Evolutionary conservation across 805 yeast species (phyloP).

Genomic region (Torulaspora microellipsoides): DNA sequence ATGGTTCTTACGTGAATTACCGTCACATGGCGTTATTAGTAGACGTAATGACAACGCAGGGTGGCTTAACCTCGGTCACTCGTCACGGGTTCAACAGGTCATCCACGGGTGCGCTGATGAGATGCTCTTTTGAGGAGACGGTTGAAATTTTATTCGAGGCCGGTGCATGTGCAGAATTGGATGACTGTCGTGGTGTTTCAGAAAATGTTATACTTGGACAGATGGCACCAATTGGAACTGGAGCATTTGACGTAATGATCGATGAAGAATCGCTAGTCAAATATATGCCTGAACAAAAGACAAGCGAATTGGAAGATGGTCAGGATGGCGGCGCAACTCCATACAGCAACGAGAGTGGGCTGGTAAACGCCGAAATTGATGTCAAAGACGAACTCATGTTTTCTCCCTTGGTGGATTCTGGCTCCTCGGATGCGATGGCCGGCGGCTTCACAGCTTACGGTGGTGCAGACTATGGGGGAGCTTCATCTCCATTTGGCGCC

Average conservation of each 20-base stretch:
- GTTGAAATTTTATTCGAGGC: conserved; percentile 97
- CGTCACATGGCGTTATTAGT: conserved; percentile 97
- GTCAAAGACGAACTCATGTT: conserved; percentile 73
- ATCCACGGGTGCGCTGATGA: conserved; percentile 98
- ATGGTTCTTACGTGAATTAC: conserved; percentile 98
- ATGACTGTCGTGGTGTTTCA: conserved; percentile 97
- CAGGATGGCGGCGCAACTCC: conserved; percentile 89
- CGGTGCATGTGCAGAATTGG: conserved; percentile 95
- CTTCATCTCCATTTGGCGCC: conserved; percentile 48
- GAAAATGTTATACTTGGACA: conserved; percentile 97
- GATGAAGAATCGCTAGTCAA: conserved; percentile 80
- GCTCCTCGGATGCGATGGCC: conserved; percentile 63
- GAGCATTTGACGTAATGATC: conserved; percentile 91
- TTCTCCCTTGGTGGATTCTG: conserved; percentile 89
- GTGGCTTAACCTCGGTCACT: conserved; percentile 96
- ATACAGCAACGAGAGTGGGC: conserved; percentile 63
- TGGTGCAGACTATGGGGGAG: conserved; percentile 63
- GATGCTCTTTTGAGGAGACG: conserved; percentile 98
- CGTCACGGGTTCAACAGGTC: conserved; percentile 99
- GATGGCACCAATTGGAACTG: conserved; percentile 98
- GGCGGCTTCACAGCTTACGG: conserved; percentile 91
- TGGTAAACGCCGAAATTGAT: conserved; percentile 57
- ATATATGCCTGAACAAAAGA: conserved; percentile 41
- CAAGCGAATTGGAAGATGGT: conserved; percentile 39
- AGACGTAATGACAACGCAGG: conserved; percentile 98